Base-by-base conservation (phyloP, 495 filamentous ascomycete genomes). In the Hypoxylon lenormandii region DNA sequence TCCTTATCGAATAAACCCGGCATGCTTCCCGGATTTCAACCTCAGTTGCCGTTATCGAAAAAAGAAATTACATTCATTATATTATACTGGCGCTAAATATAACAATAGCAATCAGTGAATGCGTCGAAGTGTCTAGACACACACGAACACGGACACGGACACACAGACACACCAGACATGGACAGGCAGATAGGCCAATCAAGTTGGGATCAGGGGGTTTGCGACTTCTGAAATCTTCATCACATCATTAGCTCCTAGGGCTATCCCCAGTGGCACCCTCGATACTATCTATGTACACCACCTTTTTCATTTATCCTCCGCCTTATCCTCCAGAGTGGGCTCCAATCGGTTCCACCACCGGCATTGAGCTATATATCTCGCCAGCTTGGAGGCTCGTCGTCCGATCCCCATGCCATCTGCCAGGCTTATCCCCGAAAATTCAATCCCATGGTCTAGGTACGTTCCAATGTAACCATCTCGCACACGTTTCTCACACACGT, bases 311-410 rank as follows among this genome's bases (percentile, higher is more conserved):
- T 56, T 61, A 38, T 57, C 57, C 46, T 60, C 57, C 60, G 60
- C 61, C 51, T 66, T 65, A 71, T 66, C 56, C 56, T 47, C 57
- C 23, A 15, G 26, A 38, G 61, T 57, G 68, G 68, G 62, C 68
- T 62, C 68, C 68, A 71, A 71, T 71, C 68, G 68, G 68, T 66
- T 66, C 40, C 68, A 49, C 61, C 56, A 58, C 68, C 68, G 68
- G 60, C 3, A 0, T 42, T 42, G 60, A 58, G 50, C 60, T 33
- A 46, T 59, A 59, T 69, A n/a, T 56, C 30, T 56, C 50, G 36
- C 47, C 52, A 64, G 61, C 23, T 48, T 53, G 56, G 46, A 62
- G 68, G 56, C 61, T 71, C 47, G 66, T 58, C 52, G 48, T 71
- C 62, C 57, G 68, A 66, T 62, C 33, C 38, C 47, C 52, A 57